phyloP scores from a whole-genome alignment of 176 grass and related monocot genomes.

The Triticum turgidum region DNA sequence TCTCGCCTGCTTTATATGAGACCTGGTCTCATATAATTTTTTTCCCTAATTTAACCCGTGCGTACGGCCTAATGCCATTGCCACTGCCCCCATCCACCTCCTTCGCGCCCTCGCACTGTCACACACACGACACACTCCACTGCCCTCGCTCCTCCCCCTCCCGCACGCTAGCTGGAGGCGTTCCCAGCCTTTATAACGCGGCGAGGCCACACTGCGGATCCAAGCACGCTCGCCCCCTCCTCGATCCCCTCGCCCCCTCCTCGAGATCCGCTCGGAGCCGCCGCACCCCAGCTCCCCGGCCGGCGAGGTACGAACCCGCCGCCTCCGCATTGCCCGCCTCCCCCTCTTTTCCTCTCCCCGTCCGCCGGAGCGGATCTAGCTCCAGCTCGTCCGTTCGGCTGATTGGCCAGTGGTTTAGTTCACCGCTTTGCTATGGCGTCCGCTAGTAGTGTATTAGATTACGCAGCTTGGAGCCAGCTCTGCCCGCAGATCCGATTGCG shows the following conservation, averaged over 20 bases:
- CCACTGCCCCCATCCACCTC: conserved; percentile 5
- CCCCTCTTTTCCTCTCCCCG: background rate
- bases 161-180: conserved; percentile 17
- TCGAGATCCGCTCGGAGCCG: conserved; percentile 36
- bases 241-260: background rate
- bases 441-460: background rate
- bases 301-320: conserved; percentile 37
- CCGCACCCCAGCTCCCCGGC: background rate
- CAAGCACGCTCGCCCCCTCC: background rate
- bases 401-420: background rate
- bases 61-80: conserved; percentile 15
- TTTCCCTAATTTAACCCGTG: conserved; percentile 10
- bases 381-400: background rate
- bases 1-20: no score
- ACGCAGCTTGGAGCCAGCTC: conserved; percentile 27
- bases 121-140: background rate
- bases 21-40: no score
- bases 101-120: conserved; percentile 7
- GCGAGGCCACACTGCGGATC: conserved; percentile 10
- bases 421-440: background rate
- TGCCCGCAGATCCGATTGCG: conserved; percentile 27
- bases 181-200: conserved; percentile 50
- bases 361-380: conserved; percentile 24
- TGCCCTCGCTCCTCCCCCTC: background rate
- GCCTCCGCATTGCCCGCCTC: conserved; percentile 28